phyloP scores from a whole-genome alignment of 2,329 filamentous ascomycete species.

The Sporothrix inflata region DNA sequence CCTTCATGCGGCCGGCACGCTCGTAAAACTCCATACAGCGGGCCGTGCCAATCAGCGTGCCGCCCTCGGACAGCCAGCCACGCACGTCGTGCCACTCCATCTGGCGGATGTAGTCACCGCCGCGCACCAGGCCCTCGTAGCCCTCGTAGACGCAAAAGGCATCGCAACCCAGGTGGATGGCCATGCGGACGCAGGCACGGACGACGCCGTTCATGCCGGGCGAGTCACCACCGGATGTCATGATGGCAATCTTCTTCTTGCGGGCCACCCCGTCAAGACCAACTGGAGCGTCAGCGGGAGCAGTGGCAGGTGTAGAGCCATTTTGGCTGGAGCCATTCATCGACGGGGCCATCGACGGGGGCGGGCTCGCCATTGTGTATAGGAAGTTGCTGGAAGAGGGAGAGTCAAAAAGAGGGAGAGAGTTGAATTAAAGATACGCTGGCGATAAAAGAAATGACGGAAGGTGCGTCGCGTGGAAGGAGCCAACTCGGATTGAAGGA shows the following conservation, averaged over 20 bases:
- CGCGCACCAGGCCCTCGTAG: slow-evolving; percentile 91
- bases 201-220: slow-evolving; percentile 95
- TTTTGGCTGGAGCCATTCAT: not conserved
- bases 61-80: slow-evolving; percentile 90
- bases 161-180: slow-evolving; percentile 81
- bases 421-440: not conserved
- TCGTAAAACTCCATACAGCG: slow-evolving; percentile 92
- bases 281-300: not conserved
- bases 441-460: not conserved
- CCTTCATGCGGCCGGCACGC: slow-evolving; percentile 77
- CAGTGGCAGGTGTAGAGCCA: not conserved
- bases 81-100: slow-evolving; percentile 94
- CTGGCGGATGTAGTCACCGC: slow-evolving; percentile 82
- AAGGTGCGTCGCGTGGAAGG: not conserved
- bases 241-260: slow-evolving; percentile 77
- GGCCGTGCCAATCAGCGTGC: slow-evolving; percentile 93
- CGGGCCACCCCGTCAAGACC: slow-evolving; percentile 37
- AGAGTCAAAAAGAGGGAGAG: not conserved
- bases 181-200: slow-evolving; percentile 86
- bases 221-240: slow-evolving; percentile 93
- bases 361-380: slow-evolving; percentile 13
- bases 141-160: slow-evolving; percentile 86
- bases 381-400: not conserved
- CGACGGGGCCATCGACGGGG: not conserved
- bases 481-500: not conserved